These are phyloP conservation scores for Stagonosporopsis rhizophila DNA, from an alignment of 2,329 filamentous ascomycete species.

Conservation along the genomic window DNA sequence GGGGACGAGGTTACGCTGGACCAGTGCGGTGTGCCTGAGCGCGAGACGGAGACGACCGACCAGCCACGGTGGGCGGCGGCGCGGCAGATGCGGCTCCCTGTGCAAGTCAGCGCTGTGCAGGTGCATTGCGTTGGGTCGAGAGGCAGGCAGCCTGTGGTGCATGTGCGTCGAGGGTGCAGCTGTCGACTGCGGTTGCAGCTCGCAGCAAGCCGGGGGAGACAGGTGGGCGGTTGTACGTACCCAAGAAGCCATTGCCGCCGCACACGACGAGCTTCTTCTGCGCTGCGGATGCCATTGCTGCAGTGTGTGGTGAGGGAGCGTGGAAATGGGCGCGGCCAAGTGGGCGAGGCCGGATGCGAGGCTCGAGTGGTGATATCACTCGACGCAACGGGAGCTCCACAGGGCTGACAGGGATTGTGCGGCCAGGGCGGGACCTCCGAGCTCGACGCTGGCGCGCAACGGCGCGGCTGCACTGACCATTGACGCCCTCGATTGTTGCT, in stretches of 20 bases:
- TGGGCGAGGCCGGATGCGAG: conserved; percentile 11
- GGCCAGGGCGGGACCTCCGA: conserved; percentile 10
- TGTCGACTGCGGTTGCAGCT: not conserved
- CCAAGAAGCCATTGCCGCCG: conserved; percentile 92
- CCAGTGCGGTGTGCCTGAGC: conserved; percentile 90
- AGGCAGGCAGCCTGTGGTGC: not conserved
- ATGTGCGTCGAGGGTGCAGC: too few species aligned
- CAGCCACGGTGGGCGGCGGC: conserved; percentile 84
- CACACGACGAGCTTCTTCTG: conserved; percentile 87
- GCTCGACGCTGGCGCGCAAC: not conserved
- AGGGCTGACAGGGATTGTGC: conserved; percentile 35
- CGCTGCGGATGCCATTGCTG: conserved; percentile 60
- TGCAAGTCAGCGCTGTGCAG: not conserved
- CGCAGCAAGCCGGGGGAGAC: not conserved
- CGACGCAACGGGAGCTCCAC: conserved; percentile 17
- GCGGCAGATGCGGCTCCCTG: conserved; percentile 84
- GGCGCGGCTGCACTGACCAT: not conserved
- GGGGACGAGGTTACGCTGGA: conserved; percentile 74
- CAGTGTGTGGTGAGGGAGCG: conserved; percentile 9
- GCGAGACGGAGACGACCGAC: conserved; percentile 94
- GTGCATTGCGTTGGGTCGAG: not conserved
- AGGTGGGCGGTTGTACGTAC: conserved; percentile 48
- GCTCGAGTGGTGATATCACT: conserved; percentile 48
- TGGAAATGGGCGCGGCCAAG: not conserved
- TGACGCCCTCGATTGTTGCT: not conserved